phyloP scores from a whole-genome alignment of 306 rosid genomes.

The Ormosia semicastrata region DNA sequence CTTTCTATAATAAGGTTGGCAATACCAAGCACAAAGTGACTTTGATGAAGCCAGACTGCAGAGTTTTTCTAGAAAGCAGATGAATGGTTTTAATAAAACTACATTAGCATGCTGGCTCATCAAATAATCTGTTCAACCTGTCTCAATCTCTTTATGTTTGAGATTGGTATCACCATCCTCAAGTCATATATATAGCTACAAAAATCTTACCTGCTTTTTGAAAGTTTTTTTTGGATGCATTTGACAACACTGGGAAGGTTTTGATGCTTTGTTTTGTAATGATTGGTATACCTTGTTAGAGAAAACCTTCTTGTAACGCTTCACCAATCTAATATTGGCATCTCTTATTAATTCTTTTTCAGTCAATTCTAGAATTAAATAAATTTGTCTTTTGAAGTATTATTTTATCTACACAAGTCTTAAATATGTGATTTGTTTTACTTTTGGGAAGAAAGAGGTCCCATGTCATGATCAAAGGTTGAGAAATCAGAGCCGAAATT shows the following conservation, averaged over 20 bases:
- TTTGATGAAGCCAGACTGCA: not conserved
- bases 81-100: not conserved
- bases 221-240: constrained; percentile 11
- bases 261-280: constrained; percentile 18
- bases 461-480: constrained; percentile 26
- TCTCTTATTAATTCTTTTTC: not conserved
- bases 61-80: not conserved
- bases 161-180: not conserved
- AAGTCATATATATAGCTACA: not conserved
- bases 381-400: not conserved
- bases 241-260: not conserved
- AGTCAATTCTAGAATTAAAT: not conserved
- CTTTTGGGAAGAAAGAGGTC: not conserved
- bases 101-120: not conserved
- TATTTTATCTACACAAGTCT: not conserved
- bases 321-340: not conserved
- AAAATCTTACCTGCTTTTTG: constrained; percentile 17
- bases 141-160: constrained; percentile 22
- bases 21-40: not conserved
- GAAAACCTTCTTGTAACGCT: constrained; percentile 17
- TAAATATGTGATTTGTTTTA: not conserved
- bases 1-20: not conserved
- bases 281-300: constrained; percentile 15
- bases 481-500: constrained; percentile 27
- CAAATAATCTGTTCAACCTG: not conserved